A percentile compares a stretch with the other conserved stretches of the same genome.
Conservation (phyloP, 257 asterid species). For the Henckelia pumila region DNA sequence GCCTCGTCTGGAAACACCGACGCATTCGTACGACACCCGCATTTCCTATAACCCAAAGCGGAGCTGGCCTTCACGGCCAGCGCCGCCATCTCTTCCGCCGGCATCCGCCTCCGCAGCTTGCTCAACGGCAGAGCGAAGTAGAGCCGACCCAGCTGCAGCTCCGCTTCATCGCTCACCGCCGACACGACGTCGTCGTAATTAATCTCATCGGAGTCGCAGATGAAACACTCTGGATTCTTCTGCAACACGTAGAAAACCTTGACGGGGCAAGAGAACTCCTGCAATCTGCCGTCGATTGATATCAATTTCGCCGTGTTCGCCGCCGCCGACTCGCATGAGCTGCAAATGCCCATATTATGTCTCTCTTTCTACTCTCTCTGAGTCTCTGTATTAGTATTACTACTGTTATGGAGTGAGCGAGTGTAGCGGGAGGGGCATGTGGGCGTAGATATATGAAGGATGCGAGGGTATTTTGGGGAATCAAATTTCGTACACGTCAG, state of each 20-base stretch:
- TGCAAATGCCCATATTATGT: slow-evolving; percentile 69
- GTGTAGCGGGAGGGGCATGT: background rate
- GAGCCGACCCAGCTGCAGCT: slow-evolving; percentile 71
- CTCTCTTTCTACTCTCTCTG: too few relatives aligned
- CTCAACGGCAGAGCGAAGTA: slow-evolving; percentile 80
- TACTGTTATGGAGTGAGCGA: too few relatives aligned
- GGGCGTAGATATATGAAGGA: background rate
- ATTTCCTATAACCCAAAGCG: slow-evolving; percentile 57
- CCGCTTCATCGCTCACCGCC: slow-evolving; percentile 71
- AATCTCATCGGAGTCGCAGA: slow-evolving; percentile 91
- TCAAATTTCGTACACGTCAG: background rate
- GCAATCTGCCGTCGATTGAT: slow-evolving; percentile 66
- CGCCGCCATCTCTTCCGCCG: slow-evolving; percentile 96
- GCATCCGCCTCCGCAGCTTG: slow-evolving; percentile 52
- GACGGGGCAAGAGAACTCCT: slow-evolving; percentile 72
- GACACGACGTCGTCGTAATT: slow-evolving; percentile 71
- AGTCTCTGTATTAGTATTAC: too few relatives aligned
- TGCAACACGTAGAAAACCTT: slow-evolving; percentile 70
- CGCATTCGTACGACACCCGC: too few relatives aligned
- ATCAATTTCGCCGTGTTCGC: slow-evolving; percentile 71
- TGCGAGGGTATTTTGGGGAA: background rate
- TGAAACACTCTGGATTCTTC: slow-evolving; percentile 59
- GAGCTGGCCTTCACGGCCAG: slow-evolving; percentile 94
- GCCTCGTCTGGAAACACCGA: slow-evolving; percentile 30
- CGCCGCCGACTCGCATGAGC: slow-evolving; percentile 66